phyloP scores from a whole-genome alignment of 2,329 filamentous ascomycete genomes.

The Fusarium longipes region DNA sequence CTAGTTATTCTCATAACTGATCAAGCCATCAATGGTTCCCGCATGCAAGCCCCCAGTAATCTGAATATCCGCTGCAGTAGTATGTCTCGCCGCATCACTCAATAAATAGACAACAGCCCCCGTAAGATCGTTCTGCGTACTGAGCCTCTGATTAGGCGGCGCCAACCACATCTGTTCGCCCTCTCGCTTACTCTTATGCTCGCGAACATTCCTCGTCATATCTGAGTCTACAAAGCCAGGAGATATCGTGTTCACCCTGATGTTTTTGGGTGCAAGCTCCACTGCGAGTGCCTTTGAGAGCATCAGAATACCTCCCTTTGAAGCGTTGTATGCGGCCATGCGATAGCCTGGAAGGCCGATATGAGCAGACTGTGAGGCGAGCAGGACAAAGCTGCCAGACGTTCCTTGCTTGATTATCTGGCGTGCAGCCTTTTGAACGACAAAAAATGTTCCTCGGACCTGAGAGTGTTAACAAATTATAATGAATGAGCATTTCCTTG shows the following conservation, averaged over 20 bases:
- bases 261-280: constrained; percentile 52
- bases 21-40: constrained; percentile 53
- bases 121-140: constrained; percentile 56
- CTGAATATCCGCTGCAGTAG: constrained; percentile 57
- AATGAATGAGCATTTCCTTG: fast-evolving
- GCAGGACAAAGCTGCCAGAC: constrained; percentile 53
- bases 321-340: constrained; percentile 56
- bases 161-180: constrained; percentile 53
- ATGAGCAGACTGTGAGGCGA: constrained; percentile 43
- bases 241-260: constrained; percentile 54
- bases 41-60: constrained; percentile 58
- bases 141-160: constrained; percentile 54
- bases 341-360: constrained; percentile 39
- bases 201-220: constrained; percentile 50
- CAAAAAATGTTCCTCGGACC: constrained; percentile 57
- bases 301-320: constrained; percentile 56
- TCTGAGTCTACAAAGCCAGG: constrained; percentile 54
- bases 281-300: constrained; percentile 54
- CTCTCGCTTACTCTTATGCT: constrained; percentile 49
- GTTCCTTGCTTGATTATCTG: constrained; percentile 55
- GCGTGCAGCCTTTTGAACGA: constrained; percentile 53
- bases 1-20: constrained; percentile 47
- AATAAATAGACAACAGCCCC: constrained; percentile 57
- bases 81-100: constrained; percentile 57
- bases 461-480: constrained; percentile 12